A percentile compares a stretch with the other conserved stretches of the same genome.
phyloP scores from a whole-genome alignment of 2,329 filamentous ascomycete genomes.

The Colletotrichum neosansevieriae region DNA sequence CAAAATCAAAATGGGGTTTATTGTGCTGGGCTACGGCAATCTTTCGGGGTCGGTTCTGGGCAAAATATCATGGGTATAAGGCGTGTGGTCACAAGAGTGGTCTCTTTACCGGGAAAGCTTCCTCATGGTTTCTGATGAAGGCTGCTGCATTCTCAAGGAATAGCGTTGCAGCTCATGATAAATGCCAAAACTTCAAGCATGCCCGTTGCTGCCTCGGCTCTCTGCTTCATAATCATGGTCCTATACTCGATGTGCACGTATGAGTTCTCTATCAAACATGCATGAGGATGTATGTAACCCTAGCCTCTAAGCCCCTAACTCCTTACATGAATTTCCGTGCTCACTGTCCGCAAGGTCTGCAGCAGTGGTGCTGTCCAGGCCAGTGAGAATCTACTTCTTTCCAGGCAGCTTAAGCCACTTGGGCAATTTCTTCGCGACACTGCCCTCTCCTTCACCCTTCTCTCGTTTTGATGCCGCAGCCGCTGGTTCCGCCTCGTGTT shows the following conservation, averaged over 20 bases:
- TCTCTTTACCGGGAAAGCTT: conserved; percentile 44
- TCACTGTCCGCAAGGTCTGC: not conserved
- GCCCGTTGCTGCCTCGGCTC: conserved; percentile 15
- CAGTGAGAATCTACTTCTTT: conserved; percentile 70
- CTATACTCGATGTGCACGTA: not conserved
- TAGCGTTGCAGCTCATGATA: conserved; percentile 49
- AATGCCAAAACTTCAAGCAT: conserved; percentile 50
- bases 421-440: conserved; percentile 62
- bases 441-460: conserved; percentile 52
- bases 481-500: conserved; percentile 51
- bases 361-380: conserved; percentile 43
- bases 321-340: not conserved
- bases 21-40: conserved; percentile 19
- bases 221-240: not conserved
- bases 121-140: conserved; percentile 47
- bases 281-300: too few species aligned
- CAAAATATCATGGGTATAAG: conserved; percentile 41
- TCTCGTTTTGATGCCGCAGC: conserved; percentile 48
- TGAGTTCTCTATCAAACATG: not conserved
- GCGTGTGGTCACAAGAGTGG: conserved; percentile 51
- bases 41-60: conserved; percentile 31
- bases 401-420: conserved; percentile 80
- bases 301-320: not conserved
- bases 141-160: conserved; percentile 44
- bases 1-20: conserved; percentile 5